These are phyloP conservation scores for Poronia punctata DNA, from an alignment of 495 filamentous ascomycete species.

Conservation along the genomic window DNA sequence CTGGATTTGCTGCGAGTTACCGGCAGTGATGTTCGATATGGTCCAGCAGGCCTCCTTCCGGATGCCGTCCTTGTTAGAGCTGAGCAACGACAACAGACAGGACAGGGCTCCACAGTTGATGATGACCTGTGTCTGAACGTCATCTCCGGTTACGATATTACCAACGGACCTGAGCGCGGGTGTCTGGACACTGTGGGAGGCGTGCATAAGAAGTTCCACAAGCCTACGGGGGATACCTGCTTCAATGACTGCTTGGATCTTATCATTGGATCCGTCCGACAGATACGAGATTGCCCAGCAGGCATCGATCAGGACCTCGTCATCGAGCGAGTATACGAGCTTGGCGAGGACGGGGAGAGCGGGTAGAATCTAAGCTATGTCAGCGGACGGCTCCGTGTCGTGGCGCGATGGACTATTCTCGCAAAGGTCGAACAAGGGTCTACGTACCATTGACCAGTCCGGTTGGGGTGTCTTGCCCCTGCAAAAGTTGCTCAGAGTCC, in stretches of 20 bases:
- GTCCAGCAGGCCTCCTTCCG: slow-evolving; percentile 99
- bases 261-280: slow-evolving; percentile 98
- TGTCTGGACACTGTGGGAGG: slow-evolving; percentile 98
- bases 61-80: slow-evolving; percentile 97
- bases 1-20: slow-evolving; percentile 97
- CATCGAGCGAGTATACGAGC: slow-evolving; percentile 95
- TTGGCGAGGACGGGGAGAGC: slow-evolving; percentile 96
- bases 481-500: slow-evolving; percentile 99
- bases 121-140: slow-evolving; percentile 98
- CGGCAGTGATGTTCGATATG: slow-evolving; percentile 97
- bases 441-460: slow-evolving; percentile 88
- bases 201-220: slow-evolving; percentile 96
- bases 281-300: slow-evolving; percentile 99
- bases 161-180: slow-evolving; percentile 95
- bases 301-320: slow-evolving; percentile 97
- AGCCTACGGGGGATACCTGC: slow-evolving; percentile 95
- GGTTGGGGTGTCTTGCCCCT: slow-evolving; percentile 99
- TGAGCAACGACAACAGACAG: slow-evolving; percentile 83
- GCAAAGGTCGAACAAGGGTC: slow-evolving; percentile 1
- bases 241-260: slow-evolving; percentile 99
- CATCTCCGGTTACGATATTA: slow-evolving; percentile 98
- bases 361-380: slow-evolving; percentile 69
- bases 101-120: slow-evolving; percentile 96
- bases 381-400: too few relatives aligned
- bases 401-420: too few relatives aligned